Base-by-base conservation (phyloP, 2,329 filamentous ascomycete genomes). In the Aspergillus fischeri region DNA sequence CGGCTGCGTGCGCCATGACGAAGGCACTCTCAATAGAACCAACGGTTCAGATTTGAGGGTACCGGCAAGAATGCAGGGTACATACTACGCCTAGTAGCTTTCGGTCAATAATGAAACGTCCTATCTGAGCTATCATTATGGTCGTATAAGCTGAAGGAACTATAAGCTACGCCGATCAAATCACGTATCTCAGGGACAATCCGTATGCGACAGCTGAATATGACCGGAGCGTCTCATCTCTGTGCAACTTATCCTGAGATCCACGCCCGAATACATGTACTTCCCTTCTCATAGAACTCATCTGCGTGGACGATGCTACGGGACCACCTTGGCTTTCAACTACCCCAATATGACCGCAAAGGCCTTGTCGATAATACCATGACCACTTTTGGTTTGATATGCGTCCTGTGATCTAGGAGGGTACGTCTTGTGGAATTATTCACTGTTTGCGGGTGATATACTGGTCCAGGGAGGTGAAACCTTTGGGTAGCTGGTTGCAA, bases 361-460 rank as follows among this genome's bases (percentile, higher is more conserved):
- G 73, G 72, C 0, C 54, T 75, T 6, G 74, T 76, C 3, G 72
- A 75, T 27, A 75, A 75, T n/a, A 68, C 55, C 1, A 3, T 76
- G 53, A 73, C 66, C 4, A 68, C 66, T 0, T 72, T 67, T 20
- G 38, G 58, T 1, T 56, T 8, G 56, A 65, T 1, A 60, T 55
- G 0, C 57, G 61, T 1, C 66, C 68, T 0, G 58, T 53, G 1
- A 49, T 72, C 0, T 77, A 67, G 67, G 66, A 35, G 73, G 67
- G 14, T 75, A 74, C 9, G 72, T 74, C 10, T 73, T 73, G 54
- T 71, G 73, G 0, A 73, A 73, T n/a, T 77, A 70, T 48, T 73
- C 74, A 0, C 63, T 76, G 6, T 69, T 76, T 20, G 51, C 51
- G 0, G 57, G 65, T 3, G 64, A 71, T 8, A 55, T 74, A 14